These are phyloP conservation scores for Beauveria medogensis DNA, from an alignment of 2,329 filamentous ascomycete genomes.

Conservation along the genomic window DNA sequence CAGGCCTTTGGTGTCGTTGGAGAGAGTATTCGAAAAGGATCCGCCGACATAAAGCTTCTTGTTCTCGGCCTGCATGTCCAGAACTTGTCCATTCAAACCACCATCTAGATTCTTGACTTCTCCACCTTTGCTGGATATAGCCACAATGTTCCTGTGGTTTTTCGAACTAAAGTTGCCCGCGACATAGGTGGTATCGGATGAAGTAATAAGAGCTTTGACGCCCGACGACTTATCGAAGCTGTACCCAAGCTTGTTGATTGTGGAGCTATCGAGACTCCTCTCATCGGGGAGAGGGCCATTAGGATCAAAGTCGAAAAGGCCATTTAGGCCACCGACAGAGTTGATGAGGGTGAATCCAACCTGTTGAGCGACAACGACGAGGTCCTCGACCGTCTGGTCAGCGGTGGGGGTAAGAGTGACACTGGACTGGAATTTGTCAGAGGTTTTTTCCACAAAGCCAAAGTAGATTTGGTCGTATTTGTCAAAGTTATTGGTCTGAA, in stretches of 20 bases:
- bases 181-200: slow-evolving; percentile 60
- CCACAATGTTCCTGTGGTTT: slow-evolving; percentile 66
- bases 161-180: slow-evolving; percentile 76
- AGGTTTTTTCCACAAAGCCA: slow-evolving; percentile 71
- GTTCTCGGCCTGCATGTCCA: slow-evolving; percentile 59
- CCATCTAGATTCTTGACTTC: slow-evolving; percentile 55
- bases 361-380: slow-evolving; percentile 83
- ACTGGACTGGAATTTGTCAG: slow-evolving; percentile 64
- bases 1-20: slow-evolving; percentile 54
- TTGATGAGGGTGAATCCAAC: slow-evolving; percentile 69
- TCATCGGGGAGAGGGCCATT: slow-evolving; percentile 41
- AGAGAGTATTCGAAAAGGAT: slow-evolving; percentile 67
- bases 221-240: slow-evolving; percentile 59
- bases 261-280: slow-evolving; percentile 59
- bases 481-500: slow-evolving; percentile 90
- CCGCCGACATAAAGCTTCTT: slow-evolving; percentile 73
- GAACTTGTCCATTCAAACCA: slow-evolving; percentile 75
- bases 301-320: slow-evolving; percentile 83
- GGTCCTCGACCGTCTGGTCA: slow-evolving; percentile 50
- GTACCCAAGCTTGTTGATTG: slow-evolving; percentile 68
- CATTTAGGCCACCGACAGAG: slow-evolving; percentile 75
- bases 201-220: slow-evolving; percentile 60
- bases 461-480: slow-evolving; percentile 93
- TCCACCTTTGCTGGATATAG: slow-evolving; percentile 52
- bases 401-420: slow-evolving; percentile 67